A percentile compares a stretch with the other conserved stretches of the same genome.
phyloP scores from a whole-genome alignment of 805 yeast genomes.

The Wickerhamomyces chambardii region DNA sequence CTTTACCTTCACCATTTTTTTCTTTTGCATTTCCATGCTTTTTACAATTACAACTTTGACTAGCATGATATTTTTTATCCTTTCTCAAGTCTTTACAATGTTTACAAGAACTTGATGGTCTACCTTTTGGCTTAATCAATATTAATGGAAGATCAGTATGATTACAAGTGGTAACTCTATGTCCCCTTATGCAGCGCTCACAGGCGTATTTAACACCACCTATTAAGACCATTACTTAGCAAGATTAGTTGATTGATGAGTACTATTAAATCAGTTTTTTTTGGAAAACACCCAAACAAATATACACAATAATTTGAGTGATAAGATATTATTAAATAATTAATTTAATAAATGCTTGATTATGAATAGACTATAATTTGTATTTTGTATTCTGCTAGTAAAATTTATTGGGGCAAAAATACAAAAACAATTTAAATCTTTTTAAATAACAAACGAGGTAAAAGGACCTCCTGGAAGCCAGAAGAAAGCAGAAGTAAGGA shows the following conservation, averaged over 20 bases:
- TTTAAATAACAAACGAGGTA: no score
- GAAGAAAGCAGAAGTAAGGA: no score
- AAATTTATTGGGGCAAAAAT: no score
- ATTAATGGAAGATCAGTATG: constrained; percentile 87
- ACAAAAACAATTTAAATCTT: no score
- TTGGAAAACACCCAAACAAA: no score
- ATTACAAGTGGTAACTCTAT: constrained; percentile 87
- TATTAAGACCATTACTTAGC: constrained; percentile 71
- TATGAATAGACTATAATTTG: no score
- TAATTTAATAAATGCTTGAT: no score
- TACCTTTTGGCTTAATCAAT: constrained; percentile 93
- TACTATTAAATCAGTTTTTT: no score
- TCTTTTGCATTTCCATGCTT: constrained; percentile 21
- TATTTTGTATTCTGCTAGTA: no score
- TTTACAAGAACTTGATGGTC: constrained; percentile 88
- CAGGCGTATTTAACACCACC: constrained; percentile 96
- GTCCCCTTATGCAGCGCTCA: constrained; percentile 93
- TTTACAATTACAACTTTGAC: constrained; percentile 55
- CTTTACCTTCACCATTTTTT: constrained; percentile 11
- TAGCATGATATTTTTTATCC: constrained; percentile 50
- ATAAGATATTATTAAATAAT: no score
- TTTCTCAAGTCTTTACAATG: constrained; percentile 77
- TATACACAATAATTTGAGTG: no score
- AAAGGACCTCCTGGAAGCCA: no score
- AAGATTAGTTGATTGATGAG: neutral